Evolutionary conservation across 768 basidiomycete genomes (phyloP).

Genomic region (Amanita pallidorosea): DNA sequence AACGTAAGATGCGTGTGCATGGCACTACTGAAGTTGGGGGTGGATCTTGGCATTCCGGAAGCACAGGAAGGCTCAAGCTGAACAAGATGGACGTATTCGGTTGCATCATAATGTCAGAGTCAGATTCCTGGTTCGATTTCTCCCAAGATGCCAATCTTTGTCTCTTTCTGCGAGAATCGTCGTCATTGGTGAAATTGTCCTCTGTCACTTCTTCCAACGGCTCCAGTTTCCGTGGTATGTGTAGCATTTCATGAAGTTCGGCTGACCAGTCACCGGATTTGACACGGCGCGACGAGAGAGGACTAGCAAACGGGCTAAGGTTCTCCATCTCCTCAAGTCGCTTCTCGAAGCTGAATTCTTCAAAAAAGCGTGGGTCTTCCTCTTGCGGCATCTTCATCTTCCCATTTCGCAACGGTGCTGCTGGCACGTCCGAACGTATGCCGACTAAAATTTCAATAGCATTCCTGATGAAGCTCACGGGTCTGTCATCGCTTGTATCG

Average conservation of each 20-base stretch:
- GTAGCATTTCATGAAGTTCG: background rate
- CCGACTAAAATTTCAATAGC: slow-evolving; percentile 55
- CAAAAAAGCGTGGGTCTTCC: background rate
- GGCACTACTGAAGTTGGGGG: background rate
- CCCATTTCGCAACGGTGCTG: slow-evolving; percentile 18
- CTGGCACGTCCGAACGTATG: slow-evolving; percentile 28
- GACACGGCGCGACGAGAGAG: background rate
- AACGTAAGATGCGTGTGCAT: background rate
- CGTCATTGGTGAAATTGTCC: background rate
- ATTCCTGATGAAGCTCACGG: slow-evolving; percentile 35
- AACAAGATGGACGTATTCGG: background rate
- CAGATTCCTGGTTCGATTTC: background rate
- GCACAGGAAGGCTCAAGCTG: background rate
- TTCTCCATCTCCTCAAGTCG: background rate
- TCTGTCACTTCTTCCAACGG: slow-evolving; percentile 1
- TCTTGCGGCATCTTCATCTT: slow-evolving; percentile 5
- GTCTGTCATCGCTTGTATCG: slow-evolving; percentile 24
- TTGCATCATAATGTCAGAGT: slow-evolving; percentile 1
- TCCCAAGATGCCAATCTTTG: background rate
- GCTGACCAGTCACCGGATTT: background rate
- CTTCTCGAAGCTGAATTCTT: slow-evolving; percentile 6
- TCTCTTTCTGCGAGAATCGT: background rate
- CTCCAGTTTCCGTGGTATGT: slow-evolving; percentile 1
- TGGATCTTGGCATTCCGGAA: background rate
- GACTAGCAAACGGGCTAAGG: background rate